Conservation (phyloP, 129 eudicot genomes). For the Tagetes erecta region DNA sequence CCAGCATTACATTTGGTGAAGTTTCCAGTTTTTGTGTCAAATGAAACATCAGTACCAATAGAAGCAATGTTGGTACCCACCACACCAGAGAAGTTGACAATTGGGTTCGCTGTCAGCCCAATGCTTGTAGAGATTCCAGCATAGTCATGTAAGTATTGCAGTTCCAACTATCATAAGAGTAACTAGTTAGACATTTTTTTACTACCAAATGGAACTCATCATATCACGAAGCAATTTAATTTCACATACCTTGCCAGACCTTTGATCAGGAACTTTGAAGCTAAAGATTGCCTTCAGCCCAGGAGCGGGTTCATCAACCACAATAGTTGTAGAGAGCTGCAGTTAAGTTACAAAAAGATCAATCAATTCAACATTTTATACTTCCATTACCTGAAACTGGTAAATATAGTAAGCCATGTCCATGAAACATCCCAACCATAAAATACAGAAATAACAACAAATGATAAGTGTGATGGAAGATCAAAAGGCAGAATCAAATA, state of each 20-base stretch:
- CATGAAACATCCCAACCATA: background rate
- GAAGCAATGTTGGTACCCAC: constrained; percentile 63
- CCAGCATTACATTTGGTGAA: constrained; percentile 80
- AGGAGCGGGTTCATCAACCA: constrained; percentile 79
- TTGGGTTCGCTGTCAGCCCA: constrained; percentile 89
- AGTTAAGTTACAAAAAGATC: constrained; percentile 15
- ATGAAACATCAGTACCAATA: constrained; percentile 73
- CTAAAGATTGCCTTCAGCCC: constrained; percentile 85
- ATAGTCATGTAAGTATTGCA: constrained; percentile 92
- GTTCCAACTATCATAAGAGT: constrained; percentile 59
- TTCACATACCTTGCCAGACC: constrained; percentile 84
- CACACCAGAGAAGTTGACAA: constrained; percentile 82
- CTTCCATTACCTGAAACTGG: background rate
- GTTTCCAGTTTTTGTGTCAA: constrained; percentile 66
- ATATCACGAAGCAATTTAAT: background rate
- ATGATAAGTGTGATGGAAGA: background rate
- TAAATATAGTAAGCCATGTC: background rate
- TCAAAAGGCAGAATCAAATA: background rate
- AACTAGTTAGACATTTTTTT: constrained; percentile 9
- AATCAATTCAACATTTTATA: constrained; percentile 2
- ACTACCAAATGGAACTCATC: background rate
- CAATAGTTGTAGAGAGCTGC: constrained; percentile 79
- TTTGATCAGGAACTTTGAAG: constrained; percentile 88
- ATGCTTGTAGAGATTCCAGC: constrained; percentile 81
- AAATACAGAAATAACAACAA: background rate